Conservation (phyloP, 495 filamentous ascomycete genomes). For the Corynascus novoguineensis region DNA sequence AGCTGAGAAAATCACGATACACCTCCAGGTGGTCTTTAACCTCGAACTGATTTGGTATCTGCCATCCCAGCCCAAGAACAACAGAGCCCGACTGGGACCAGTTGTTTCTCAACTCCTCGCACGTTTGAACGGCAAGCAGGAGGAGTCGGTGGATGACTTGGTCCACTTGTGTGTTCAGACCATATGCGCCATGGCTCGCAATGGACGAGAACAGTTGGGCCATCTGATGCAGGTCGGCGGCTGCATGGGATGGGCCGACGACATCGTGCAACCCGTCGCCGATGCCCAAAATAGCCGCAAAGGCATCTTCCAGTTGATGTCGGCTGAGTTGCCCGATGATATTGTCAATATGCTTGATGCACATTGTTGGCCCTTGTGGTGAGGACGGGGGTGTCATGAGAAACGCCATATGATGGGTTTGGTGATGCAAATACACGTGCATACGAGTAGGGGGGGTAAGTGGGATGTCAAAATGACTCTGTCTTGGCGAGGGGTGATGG, state of each 20-base stretch:
- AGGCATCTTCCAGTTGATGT: neutral
- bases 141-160: neutral
- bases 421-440: neutral
- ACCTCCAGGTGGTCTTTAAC: constrained; percentile 1
- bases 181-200: neutral
- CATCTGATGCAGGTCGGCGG: neutral
- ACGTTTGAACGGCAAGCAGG: neutral
- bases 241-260: neutral
- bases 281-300: neutral
- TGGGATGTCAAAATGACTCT: neutral
- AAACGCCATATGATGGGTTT: neutral
- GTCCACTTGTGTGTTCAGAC: neutral
- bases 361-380: neutral
- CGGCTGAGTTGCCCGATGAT: neutral
- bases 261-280: constrained; percentile 2
- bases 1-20: neutral
- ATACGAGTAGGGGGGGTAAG: neutral
- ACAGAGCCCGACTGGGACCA: neutral
- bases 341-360: neutral
- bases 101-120: neutral
- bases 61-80: neutral
- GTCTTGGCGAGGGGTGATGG: constrained; percentile 2
- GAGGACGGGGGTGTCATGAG: neutral
- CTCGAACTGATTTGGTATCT: neutral
- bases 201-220: neutral